Evolutionary conservation across 768 basidiomycete species (phyloP).

Genomic region (Astraeus odoratus): DNA sequence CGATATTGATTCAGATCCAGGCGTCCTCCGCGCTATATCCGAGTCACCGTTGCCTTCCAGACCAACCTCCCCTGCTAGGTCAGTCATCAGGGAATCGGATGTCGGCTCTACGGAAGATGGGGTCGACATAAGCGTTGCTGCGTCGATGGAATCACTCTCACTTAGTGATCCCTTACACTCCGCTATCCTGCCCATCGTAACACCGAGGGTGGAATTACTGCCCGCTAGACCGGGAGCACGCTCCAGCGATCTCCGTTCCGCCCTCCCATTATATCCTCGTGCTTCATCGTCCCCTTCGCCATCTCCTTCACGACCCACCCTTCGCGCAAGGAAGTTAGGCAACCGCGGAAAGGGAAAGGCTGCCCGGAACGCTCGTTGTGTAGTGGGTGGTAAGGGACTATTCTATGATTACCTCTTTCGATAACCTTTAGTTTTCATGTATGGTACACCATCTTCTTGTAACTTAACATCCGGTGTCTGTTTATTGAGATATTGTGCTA

Average conservation of each 20-base stretch:
- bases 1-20: constrained; percentile 19
- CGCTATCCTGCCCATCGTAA: neutral
- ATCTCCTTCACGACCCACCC: constrained; percentile 40
- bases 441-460: neutral
- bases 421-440: constrained; percentile 14
- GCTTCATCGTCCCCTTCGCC: constrained; percentile 50
- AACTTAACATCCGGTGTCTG: too few relatives aligned
- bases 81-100: constrained; percentile 27
- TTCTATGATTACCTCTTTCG: constrained; percentile 43
- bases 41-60: constrained; percentile 21
- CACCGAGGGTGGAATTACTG: neutral
- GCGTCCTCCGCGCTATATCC: constrained; percentile 15
- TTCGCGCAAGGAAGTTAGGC: constrained; percentile 16
- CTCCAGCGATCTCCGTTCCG: constrained; percentile 17
- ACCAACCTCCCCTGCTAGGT: constrained; percentile 29
- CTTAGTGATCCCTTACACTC: constrained; percentile 18
- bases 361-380: constrained; percentile 7
- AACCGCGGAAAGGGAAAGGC: constrained; percentile 13
- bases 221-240: constrained; percentile 4
- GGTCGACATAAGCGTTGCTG: constrained; percentile 27
- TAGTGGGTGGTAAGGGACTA: constrained; percentile 17
- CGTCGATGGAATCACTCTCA: constrained; percentile 29
- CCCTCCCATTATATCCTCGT: constrained; percentile 26
- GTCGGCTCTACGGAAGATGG: constrained; percentile 22
- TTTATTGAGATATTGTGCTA: too few relatives aligned